Evolutionary conservation across 495 filamentous ascomycete species (phyloP).

Genomic region (Trypethelium eluteriae): DNA sequence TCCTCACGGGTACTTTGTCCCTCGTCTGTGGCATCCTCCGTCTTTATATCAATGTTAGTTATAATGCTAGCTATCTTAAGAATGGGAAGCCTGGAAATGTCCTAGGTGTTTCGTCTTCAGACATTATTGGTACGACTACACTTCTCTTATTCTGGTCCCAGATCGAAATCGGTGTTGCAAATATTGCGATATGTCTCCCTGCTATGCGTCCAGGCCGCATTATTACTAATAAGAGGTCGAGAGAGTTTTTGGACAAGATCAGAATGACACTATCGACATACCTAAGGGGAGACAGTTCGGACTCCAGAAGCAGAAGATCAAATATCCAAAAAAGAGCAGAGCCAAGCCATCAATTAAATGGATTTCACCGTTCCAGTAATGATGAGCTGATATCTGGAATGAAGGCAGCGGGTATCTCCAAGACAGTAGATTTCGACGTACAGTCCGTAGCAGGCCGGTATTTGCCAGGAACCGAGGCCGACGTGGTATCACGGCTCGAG

Average conservation of each 20-base stretch:
- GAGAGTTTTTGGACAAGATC: neutral
- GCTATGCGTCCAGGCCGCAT: conserved; percentile 3
- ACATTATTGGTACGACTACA: neutral
- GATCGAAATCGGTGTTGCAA: neutral
- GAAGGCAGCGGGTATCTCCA: too few relatives aligned
- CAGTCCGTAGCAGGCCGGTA: too few relatives aligned
- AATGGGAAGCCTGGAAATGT: neutral
- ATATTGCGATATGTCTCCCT: neutral
- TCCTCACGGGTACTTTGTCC: neutral
- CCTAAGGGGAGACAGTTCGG: neutral
- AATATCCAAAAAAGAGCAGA: neutral
- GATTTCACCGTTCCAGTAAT: too few relatives aligned
- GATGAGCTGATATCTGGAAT: too few relatives aligned
- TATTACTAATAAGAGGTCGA: neutral
- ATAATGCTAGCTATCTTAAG: neutral
- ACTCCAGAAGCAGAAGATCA: neutral
- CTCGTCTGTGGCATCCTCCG: conserved; percentile 6
- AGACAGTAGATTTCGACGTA: too few relatives aligned
- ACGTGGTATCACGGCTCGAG: too few relatives aligned
- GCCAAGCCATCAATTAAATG: too few relatives aligned
- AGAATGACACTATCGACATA: neutral
- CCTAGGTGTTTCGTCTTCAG: neutral
- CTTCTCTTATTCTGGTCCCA: conserved; percentile 3
- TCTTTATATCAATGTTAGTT: conserved; percentile 4
- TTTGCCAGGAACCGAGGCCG: too few relatives aligned